phyloP scores from a whole-genome alignment of 192 early-diverging fungal species.

The Powellomyces hirtus region DNA sequence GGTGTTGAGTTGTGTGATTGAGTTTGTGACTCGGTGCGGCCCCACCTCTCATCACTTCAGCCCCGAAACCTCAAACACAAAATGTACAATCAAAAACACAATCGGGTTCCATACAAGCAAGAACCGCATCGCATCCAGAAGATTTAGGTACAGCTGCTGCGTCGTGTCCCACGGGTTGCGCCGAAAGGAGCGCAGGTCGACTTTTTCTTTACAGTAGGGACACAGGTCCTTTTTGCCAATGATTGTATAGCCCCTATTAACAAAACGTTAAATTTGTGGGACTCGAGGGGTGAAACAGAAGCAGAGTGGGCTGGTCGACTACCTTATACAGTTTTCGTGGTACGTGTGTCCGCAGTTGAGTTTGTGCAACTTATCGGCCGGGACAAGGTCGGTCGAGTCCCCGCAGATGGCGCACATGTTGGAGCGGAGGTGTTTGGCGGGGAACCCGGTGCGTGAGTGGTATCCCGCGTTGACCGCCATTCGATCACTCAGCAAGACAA shows the following conservation, averaged over 20 bases:
- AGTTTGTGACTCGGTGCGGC: too few relatives aligned
- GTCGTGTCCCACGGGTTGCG: constrained; percentile 55
- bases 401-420: constrained; percentile 56
- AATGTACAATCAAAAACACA: constrained; percentile 46
- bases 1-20: too few relatives aligned
- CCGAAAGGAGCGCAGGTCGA: constrained; percentile 45
- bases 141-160: constrained; percentile 42
- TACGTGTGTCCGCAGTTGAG: constrained; percentile 40
- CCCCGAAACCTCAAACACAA: constrained; percentile 45
- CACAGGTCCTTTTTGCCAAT: constrained; percentile 57
- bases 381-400: constrained; percentile 28
- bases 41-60: constrained; percentile 43
- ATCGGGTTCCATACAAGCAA: constrained; percentile 56
- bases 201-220: constrained; percentile 59
- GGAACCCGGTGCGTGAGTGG: constrained; percentile 45
- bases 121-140: constrained; percentile 51
- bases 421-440: constrained; percentile 45
- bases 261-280: not conserved
- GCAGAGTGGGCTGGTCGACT: not conserved
- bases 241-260: constrained; percentile 53
- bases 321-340: constrained; percentile 48
- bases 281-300: not conserved
- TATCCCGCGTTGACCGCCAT: constrained; percentile 52
- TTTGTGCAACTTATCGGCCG: constrained; percentile 1
- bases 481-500: constrained; percentile 48